Evolutionary conservation across 2,329 filamentous ascomycete genomes (phyloP), one percentile per base, ranked within the genome.

Genomic region (Epichloe coenophiala): DNA sequence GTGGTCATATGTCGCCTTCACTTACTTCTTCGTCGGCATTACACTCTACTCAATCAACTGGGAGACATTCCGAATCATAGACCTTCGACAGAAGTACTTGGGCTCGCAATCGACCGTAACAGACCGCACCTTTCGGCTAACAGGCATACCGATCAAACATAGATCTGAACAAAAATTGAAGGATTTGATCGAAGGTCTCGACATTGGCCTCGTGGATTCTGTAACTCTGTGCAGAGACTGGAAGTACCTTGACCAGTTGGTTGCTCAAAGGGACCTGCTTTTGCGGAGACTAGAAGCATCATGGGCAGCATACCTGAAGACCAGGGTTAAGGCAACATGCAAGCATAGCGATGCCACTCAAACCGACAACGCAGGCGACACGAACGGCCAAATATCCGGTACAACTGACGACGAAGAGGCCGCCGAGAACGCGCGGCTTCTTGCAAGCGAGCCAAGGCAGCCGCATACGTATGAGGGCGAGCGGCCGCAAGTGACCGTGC

Each of bases 91-190:
- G 65, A 82, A 89, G 52, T 98, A 96, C 62, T 76, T 98, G 9
- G 93, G 93, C 12, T 88, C 84, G 21, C 91, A 97, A 66, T 90
- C 86, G 0, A 97, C 91, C n/a, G 80, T 96, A 48, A 97, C 93
- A 1, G 93, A 98, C 67, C 82, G 90, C 35, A 98, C 93, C 0
- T 90, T 98, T 60, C 83, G 88, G 23, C 70, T 98, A 17, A 93
- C 91, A 0, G 91, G 91, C 0, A 91, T 98, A 21, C 93, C 94
- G 0, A 63, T 67, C 3, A 82, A 91, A 23, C 69, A 97, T 53
- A 79, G 87, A 51, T 85, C 85, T 0, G 91, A 97, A 64, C 78
- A 81, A 9, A 84, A 84, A 59, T 88, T 98, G 57, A 93, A 88
- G 63, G 75, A 86, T 3, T 83, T 96, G 50, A 81, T 98, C 27